Evolutionary conservation across 768 basidiomycete species (phyloP), one percentile per base, ranked within the genome.

Genomic region (Chalciporus sphaerocephalus): DNA sequence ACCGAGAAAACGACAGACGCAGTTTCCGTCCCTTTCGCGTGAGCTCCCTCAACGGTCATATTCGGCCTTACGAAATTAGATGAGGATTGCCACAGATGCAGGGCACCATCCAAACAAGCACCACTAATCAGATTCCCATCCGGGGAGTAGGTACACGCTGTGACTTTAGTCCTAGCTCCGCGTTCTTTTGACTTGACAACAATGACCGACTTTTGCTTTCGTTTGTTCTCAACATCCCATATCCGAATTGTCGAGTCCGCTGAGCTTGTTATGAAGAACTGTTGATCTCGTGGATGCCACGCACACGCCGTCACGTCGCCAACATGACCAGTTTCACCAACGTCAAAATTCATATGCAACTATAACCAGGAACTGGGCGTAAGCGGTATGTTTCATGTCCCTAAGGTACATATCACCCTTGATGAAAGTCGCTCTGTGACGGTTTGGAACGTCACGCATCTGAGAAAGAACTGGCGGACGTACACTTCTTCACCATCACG

Each of bases 381-480:
- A 95, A 95, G 86, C 78, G n/a, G 96, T 99, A 61, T 98, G 86
- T 67, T 92, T 92, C 90, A 99, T 94, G 69, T 99, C 96, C 45
- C 96, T 86, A 55, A 99, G 89, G 65, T 98, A 99, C 48, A 89
- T 91, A 69, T 99, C 96, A 25, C 96, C 96, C 70, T 98, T 98
- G 61, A 92, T 74, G 64, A 78, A 86, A 47, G 83, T 83, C 51
- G 83, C 81, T 68, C 87, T 87, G 58, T 46, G 57, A 72, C 75
- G 69, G 75, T 71, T 80, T 64, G 74, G 70, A 67, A 71, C 64
- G 74, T 66, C 56, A 66, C 54, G 58, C 51, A 55, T 57, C 44
- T 42, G 47, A 32, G 40, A 35, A 39, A 37, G 33, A 53, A 41
- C 40, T 49, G 11, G 52, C 40, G 23, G 38, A 80, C 88, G 49